Percentiles rank a stretch among this genome's conserved stretches.
These are phyloP conservation scores for Cyberlindnera mycetangii DNA, from an alignment of 805 yeast genomes.

Conservation along the genomic window DNA sequence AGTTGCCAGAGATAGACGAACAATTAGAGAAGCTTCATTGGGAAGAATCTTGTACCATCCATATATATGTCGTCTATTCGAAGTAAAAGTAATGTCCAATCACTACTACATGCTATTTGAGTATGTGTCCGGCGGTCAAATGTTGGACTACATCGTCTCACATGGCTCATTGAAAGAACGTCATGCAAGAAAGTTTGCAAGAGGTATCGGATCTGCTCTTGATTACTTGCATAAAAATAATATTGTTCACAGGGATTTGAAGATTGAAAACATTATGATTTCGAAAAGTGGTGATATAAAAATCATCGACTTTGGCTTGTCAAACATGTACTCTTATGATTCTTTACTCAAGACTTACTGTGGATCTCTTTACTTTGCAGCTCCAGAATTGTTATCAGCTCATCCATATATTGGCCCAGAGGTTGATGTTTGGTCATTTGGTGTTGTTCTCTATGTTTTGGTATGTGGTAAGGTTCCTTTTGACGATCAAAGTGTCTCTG, in stretches of 20 bases:
- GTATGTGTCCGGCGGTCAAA: slow-evolving; percentile 95
- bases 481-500: slow-evolving; percentile 91
- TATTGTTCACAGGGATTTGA: slow-evolving; percentile 94
- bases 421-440: slow-evolving; percentile 98
- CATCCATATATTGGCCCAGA: slow-evolving; percentile 95
- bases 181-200: slow-evolving; percentile 90
- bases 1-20: slow-evolving; percentile 84
- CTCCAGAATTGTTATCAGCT: slow-evolving; percentile 93
- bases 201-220: slow-evolving; percentile 91
- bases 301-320: slow-evolving; percentile 93
- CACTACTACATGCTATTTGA: slow-evolving; percentile 97
- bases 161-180: slow-evolving; percentile 93
- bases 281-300: slow-evolving; percentile 91
- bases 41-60: slow-evolving; percentile 91
- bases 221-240: slow-evolving; percentile 93
- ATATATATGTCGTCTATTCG: slow-evolving; percentile 85
- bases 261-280: slow-evolving; percentile 94
- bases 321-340: slow-evolving; percentile 75
- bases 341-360: slow-evolving; percentile 86
- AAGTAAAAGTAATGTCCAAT: slow-evolving; percentile 93
- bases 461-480: slow-evolving; percentile 98
- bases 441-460: slow-evolving; percentile 90
- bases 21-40: slow-evolving; percentile 91
- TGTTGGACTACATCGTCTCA: slow-evolving; percentile 94
- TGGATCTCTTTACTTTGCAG: slow-evolving; percentile 97